Evolutionary conservation across 331 rosid species (phyloP), one percentile per base, ranked within the genome.

Genomic region (Quercus tomentella): DNA sequence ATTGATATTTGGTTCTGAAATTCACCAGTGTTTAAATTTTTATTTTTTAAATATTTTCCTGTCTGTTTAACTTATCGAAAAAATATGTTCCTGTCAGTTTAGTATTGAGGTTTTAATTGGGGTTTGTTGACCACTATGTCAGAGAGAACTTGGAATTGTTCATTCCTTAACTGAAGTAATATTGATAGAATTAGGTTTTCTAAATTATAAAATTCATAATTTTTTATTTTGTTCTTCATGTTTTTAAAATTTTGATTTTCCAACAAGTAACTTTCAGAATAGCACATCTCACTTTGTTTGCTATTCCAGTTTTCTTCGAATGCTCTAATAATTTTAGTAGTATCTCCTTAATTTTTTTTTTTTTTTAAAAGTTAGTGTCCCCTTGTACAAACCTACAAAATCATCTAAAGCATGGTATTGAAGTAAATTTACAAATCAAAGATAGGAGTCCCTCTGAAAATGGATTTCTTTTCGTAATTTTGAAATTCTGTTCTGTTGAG

Each of bases 181-280:
- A 9, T 31, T 18, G 70, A 35, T 7, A 18, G 26, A 35, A 18
- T n/a, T 17, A 11, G 43, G 0, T 14, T 14, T 66, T 18, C 23
- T 6, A 33, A 71, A 57, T 54, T 45, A 55, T 51, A 55, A 10
- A 56, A 31, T 61, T 56, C 43, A 26, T 58, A 30, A 8, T 22
- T 66, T 28, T 28, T 61, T 22, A 72, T 41, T 57, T 74, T 51
- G 6, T 57, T 43, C 41, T 14, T 5, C 69, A 10, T 7, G 12
- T 60, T 23, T n/a, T 23, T 22, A 23, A 11, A 21, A 22, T 23
- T 60, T 60, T 9, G 23, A 62, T 79, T 66, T 66, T 35, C 54
- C 56, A 21, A 56, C 49, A 72, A 67, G 84, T 80, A 9, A 71
- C 56, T 58, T 35, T 43, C 6, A 54, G 60, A 65, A 72, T 78